Evolutionary conservation across 306 rosid genomes (phyloP).

Genomic region (Prunus dulcis): DNA sequence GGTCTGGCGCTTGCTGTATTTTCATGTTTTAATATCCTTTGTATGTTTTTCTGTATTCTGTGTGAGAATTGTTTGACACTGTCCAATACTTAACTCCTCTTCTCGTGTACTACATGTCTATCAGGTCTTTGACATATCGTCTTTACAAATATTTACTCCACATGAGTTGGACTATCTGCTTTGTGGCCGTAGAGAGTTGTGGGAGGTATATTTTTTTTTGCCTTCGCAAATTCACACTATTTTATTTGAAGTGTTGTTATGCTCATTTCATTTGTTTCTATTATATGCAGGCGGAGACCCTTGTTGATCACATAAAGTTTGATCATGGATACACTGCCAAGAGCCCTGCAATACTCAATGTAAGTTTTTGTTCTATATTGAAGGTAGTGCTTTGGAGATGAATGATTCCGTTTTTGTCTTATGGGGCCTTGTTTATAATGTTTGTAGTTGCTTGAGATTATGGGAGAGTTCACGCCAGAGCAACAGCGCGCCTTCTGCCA

Average conservation of each 20-base stretch:
- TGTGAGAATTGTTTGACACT: background rate
- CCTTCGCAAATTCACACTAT: background rate
- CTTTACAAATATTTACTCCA: slow-evolving; percentile 85
- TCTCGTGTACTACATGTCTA: slow-evolving; percentile 5
- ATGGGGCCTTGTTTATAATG: slow-evolving; percentile 16
- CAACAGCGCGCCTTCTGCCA: slow-evolving; percentile 97
- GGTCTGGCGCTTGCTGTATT: background rate
- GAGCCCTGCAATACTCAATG: slow-evolving; percentile 93
- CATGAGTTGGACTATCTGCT: slow-evolving; percentile 90
- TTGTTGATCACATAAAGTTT: slow-evolving; percentile 88
- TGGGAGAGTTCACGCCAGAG: slow-evolving; percentile 91
- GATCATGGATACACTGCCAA: slow-evolving; percentile 98
- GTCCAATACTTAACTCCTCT: background rate
- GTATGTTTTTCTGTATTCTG: background rate
- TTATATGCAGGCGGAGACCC: slow-evolving; percentile 74
- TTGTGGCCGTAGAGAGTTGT: slow-evolving; percentile 93
- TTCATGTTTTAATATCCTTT: background rate
- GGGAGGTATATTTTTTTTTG: slow-evolving; percentile 60
- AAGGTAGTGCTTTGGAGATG: slow-evolving; percentile 4
- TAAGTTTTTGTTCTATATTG: slow-evolving; percentile 29
- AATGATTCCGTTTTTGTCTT: slow-evolving; percentile 14
- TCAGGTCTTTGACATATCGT: slow-evolving; percentile 85
- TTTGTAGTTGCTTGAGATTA: slow-evolving; percentile 81
- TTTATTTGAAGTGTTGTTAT: slow-evolving; percentile 4
- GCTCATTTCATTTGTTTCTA: background rate